Conservation (phyloP, 441 rosid species). For the Corymbia citriodora region DNA sequence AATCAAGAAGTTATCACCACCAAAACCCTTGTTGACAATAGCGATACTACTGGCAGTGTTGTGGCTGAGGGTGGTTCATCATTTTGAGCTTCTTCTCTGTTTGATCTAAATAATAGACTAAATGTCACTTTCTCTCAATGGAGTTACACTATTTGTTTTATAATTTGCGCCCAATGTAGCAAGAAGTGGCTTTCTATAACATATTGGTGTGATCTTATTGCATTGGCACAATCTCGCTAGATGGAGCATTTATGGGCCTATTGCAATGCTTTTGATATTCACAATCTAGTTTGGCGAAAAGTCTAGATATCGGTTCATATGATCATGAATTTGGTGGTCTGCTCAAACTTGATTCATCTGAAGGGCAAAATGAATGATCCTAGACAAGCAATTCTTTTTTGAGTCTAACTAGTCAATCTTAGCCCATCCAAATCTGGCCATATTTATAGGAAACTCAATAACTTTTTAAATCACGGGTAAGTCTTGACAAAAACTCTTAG, state of each 20-base stretch:
- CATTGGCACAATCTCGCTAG: neutral
- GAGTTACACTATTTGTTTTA: neutral
- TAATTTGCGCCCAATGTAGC: neutral
- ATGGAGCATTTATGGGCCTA: neutral
- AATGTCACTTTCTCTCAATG: neutral
- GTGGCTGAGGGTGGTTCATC: neutral
- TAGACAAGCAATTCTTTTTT: neutral
- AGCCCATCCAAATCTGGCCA: neutral
- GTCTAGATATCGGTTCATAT: neutral
- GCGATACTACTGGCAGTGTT: neutral
- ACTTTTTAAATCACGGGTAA: neutral
- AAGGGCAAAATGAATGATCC: neutral
- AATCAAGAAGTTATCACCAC: neutral
- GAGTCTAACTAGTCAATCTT: neutral
- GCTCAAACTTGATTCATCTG: neutral
- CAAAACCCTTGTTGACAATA: neutral
- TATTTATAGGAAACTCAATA: neutral
- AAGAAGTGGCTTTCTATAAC: neutral
- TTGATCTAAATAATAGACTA: neutral
- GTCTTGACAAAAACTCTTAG: neutral
- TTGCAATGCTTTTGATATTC: neutral
- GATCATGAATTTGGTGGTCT: neutral
- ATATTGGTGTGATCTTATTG: neutral
- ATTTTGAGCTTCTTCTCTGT: neutral
- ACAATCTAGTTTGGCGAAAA: neutral